Evolutionary conservation across 257 asterid species (phyloP).

Genomic region (Capsicum chinense): DNA sequence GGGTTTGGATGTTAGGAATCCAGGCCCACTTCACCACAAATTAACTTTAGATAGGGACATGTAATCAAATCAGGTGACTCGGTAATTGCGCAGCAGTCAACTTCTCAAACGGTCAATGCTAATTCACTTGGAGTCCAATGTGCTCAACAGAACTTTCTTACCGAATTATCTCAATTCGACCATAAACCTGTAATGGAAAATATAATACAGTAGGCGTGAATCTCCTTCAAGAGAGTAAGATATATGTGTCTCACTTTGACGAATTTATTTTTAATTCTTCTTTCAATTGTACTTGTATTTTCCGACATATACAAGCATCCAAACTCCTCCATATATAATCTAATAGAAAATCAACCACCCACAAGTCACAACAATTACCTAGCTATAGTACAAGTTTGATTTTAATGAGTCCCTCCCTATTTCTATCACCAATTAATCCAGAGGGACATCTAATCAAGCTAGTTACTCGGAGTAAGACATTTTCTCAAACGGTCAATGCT

Average conservation of each 20-base stretch:
- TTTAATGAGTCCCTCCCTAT: neutral
- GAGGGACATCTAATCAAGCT: neutral
- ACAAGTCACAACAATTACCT: neutral
- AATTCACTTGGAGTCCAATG: slow-evolving; percentile 11
- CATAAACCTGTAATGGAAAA: neutral
- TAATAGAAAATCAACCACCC: neutral
- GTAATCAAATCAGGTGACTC: neutral
- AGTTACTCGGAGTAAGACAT: neutral
- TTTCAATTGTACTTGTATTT: neutral
- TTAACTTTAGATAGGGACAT: neutral
- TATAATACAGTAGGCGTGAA: neutral
- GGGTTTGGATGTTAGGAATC: too few species aligned
- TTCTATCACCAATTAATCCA: neutral
- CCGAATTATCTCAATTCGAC: neutral
- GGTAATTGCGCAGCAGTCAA: neutral
- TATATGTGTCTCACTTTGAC: neutral
- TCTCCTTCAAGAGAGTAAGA: too few species aligned
- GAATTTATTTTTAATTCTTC: neutral
- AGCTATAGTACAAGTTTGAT: neutral
- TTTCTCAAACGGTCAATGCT: neutral
- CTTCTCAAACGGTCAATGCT: neutral
- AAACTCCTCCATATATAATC: neutral
- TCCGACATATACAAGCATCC: neutral
- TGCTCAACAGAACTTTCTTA: neutral
- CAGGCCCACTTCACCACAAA: neutral